Conservation (phyloP, 169 alveolate genomes). For the Cryptosporidium bovis region DNA sequence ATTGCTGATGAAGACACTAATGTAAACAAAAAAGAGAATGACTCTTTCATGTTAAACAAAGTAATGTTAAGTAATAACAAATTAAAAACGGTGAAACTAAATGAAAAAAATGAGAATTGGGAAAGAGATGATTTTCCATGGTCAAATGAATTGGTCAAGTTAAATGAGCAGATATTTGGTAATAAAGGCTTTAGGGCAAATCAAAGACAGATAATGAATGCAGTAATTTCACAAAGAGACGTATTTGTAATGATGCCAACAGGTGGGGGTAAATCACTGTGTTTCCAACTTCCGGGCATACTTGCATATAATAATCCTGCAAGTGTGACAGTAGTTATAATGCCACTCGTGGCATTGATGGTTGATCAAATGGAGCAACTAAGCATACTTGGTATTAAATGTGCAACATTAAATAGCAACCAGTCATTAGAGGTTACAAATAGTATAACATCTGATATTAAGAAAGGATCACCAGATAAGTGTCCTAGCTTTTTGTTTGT, state of each 20-base stretch:
- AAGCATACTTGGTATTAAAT: slow-evolving; percentile 79
- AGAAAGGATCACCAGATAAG: slow-evolving; percentile 10
- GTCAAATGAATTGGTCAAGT: slow-evolving; percentile 76
- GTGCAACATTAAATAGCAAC: slow-evolving; percentile 78
- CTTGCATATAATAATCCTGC: slow-evolving; percentile 77
- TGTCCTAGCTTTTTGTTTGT: slow-evolving; percentile 83
- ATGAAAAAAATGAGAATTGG: slow-evolving; percentile 46
- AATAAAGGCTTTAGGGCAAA: slow-evolving; percentile 86
- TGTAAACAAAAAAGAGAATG: slow-evolving; percentile 5
- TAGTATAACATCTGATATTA: not conserved
- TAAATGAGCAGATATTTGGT: slow-evolving; percentile 80
- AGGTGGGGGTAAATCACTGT: slow-evolving; percentile 96
- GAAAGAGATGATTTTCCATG: slow-evolving; percentile 78
- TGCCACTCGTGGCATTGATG: slow-evolving; percentile 93
- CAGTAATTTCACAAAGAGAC: slow-evolving; percentile 89
- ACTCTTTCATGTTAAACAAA: not conserved
- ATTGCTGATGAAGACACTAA: not conserved
- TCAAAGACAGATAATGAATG: slow-evolving; percentile 93
- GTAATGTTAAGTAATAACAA: not conserved
- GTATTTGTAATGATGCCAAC: slow-evolving; percentile 97
- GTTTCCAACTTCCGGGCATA: slow-evolving; percentile 94
- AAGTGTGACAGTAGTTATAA: slow-evolving; percentile 91
- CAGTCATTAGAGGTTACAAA: slow-evolving; percentile 71
- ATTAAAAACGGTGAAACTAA: not conserved
- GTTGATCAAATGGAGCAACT: slow-evolving; percentile 91